A percentile compares a stretch with the other conserved stretches of the same genome.
Conservation (phyloP, 768 basidiomycete genomes). For the Amanita molliuscula region DNA sequence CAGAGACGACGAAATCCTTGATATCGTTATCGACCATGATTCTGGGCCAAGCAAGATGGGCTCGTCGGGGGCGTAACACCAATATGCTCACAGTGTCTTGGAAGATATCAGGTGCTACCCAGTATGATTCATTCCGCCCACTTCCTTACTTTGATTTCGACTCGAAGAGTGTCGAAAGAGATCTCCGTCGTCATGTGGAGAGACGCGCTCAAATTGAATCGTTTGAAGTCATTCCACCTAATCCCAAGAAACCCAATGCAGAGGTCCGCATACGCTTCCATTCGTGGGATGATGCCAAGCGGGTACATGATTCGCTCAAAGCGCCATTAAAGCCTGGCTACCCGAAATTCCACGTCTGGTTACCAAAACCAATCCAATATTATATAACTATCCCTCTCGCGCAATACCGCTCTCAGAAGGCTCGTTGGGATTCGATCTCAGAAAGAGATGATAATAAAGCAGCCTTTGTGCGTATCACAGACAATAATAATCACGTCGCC, state of each 20-base stretch:
- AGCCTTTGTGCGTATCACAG: constrained; percentile 21
- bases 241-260: background rate
- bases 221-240: constrained; percentile 5
- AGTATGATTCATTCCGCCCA: no score
- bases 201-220: background rate
- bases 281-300: constrained; percentile 32
- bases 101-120: constrained; percentile 32
- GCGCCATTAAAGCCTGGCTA: constrained; percentile 19
- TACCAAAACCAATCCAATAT: constrained; percentile 42
- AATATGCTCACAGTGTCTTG: constrained; percentile 41
- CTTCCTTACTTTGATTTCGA: background rate
- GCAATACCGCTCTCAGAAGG: constrained; percentile 42
- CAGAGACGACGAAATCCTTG: constrained; percentile 24
- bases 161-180: background rate
- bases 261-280: constrained; percentile 17
- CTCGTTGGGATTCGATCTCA: constrained; percentile 35
- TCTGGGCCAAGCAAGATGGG: constrained; percentile 32
- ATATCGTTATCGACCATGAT: constrained; percentile 31
- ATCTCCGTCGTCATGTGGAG: background rate
- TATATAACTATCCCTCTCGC: constrained; percentile 33
- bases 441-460: constrained; percentile 23
- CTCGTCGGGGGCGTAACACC: constrained; percentile 17
- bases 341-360: constrained; percentile 26
- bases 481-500: constrained; percentile 15
- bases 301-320: constrained; percentile 23